A percentile compares a stretch with the other conserved stretches of the same genome.
These are phyloP conservation scores for Isabelozyma pseudorhagii DNA, from an alignment of 805 yeast genomes.

Conservation along the genomic window DNA sequence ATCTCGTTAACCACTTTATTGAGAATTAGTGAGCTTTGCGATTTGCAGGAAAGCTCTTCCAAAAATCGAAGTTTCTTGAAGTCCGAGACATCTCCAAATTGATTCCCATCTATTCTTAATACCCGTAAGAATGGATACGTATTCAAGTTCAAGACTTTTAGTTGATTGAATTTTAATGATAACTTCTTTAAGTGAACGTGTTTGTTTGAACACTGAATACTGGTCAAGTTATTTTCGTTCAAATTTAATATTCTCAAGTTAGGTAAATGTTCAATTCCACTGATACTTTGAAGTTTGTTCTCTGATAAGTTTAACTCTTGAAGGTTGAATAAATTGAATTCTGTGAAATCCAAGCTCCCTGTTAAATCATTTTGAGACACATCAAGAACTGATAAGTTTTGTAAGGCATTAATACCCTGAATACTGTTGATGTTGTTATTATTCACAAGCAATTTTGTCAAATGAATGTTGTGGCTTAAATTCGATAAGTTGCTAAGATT, in stretches of 20 bases:
- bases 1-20: constrained; percentile 15
- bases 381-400: constrained; percentile 39
- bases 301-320: constrained; percentile 44
- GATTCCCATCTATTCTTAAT: constrained; percentile 46
- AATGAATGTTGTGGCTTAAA: constrained; percentile 36
- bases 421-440: constrained; percentile 34
- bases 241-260: constrained; percentile 37
- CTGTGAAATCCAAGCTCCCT: constrained; percentile 36
- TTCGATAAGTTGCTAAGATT: constrained; percentile 31
- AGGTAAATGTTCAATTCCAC: constrained; percentile 33
- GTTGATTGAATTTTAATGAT: constrained; percentile 33
- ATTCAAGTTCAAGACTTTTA: constrained; percentile 27
- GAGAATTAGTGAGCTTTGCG: constrained; percentile 20
- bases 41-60: constrained; percentile 44
- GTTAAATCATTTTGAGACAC: constrained; percentile 38
- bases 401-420: constrained; percentile 33
- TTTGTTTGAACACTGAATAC: constrained; percentile 14
- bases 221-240: constrained; percentile 36
- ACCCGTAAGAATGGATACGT: constrained; percentile 38
- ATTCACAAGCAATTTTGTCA: constrained; percentile 37
- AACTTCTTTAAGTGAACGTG: constrained; percentile 35
- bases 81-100: constrained; percentile 19
- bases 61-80: constrained; percentile 27
- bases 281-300: constrained; percentile 32
- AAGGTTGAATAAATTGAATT: constrained; percentile 32